phyloP scores from a whole-genome alignment of 2,329 filamentous ascomycete species.

The Claviceps sp. region DNA sequence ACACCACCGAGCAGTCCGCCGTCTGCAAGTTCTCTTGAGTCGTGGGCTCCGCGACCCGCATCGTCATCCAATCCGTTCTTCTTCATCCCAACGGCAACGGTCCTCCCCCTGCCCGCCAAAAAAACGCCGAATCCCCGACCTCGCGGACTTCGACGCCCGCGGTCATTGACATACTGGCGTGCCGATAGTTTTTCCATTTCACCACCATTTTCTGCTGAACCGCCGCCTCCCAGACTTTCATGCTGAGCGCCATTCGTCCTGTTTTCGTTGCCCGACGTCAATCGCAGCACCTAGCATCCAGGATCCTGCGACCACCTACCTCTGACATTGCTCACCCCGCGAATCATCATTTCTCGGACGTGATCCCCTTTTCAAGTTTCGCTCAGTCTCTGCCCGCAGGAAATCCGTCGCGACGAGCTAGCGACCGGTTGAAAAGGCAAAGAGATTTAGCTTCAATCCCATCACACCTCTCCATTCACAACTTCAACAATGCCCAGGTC shows the following conservation, averaged over 20 bases:
- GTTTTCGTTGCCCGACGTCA: background rate
- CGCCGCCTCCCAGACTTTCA: too few species aligned
- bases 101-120: too few species aligned
- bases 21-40: background rate
- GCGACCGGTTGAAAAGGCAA: background rate
- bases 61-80: conserved; percentile 2
- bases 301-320: background rate
- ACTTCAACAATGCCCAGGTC: conserved; percentile 20
- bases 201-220: too few species aligned
- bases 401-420: background rate
- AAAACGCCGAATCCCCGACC: background rate
- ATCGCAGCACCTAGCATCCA: background rate
- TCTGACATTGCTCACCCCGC: background rate
- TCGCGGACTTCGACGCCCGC: background rate
- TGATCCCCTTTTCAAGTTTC: background rate
- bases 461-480: background rate
- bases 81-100: background rate
- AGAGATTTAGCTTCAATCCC: background rate
- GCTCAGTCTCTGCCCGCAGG: background rate
- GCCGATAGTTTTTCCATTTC: too few species aligned
- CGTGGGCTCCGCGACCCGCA: conserved; percentile 4
- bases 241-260: too few species aligned
- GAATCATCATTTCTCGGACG: background rate
- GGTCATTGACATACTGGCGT: too few species aligned
- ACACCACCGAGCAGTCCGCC: too few species aligned